phyloP scores from a whole-genome alignment of 1,139 yeast genomes.

The Blastobotrys buckinghamii region DNA sequence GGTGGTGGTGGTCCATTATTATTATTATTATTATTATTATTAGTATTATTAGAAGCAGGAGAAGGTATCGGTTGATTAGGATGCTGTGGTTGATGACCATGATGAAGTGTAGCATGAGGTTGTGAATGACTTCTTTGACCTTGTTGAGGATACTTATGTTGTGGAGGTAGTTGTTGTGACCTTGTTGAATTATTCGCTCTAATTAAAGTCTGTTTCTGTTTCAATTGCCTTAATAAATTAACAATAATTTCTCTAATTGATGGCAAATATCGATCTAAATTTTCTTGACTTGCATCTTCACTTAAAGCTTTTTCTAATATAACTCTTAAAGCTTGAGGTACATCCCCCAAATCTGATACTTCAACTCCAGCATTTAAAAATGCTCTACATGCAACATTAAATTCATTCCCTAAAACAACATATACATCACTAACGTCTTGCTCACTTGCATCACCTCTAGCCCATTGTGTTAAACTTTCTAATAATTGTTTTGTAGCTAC shows the following conservation, averaged over 20 bases:
- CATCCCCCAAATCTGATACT: constrained; percentile 66
- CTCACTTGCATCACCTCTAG: constrained; percentile 70
- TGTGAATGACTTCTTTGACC: neutral
- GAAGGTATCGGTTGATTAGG: constrained; percentile 9
- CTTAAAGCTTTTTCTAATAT: constrained; percentile 84
- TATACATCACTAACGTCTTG: constrained; percentile 86
- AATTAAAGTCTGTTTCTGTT: constrained; percentile 54
- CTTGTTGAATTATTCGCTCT: constrained; percentile 12
- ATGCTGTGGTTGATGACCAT: neutral
- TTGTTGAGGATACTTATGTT: neutral
- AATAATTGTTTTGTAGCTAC: constrained; percentile 86
- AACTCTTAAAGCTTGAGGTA: constrained; percentile 63
- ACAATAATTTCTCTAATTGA: constrained; percentile 83
- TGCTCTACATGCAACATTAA: constrained; percentile 76
- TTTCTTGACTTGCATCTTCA: constrained; percentile 79
- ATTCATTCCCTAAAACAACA: constrained; percentile 90
- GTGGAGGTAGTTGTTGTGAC: no score
- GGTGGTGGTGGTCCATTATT: constrained; percentile 1
- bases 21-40: neutral
- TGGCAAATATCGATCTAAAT: constrained; percentile 75
- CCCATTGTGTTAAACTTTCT: constrained; percentile 88
- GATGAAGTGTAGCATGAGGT: neutral
- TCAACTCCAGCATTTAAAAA: constrained; percentile 65
- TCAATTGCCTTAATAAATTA: constrained; percentile 69
- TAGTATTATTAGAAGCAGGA: neutral